Base-by-base conservation (phyloP, 768 basidiomycete genomes). In the Chalciporus pseudorubinellus region DNA sequence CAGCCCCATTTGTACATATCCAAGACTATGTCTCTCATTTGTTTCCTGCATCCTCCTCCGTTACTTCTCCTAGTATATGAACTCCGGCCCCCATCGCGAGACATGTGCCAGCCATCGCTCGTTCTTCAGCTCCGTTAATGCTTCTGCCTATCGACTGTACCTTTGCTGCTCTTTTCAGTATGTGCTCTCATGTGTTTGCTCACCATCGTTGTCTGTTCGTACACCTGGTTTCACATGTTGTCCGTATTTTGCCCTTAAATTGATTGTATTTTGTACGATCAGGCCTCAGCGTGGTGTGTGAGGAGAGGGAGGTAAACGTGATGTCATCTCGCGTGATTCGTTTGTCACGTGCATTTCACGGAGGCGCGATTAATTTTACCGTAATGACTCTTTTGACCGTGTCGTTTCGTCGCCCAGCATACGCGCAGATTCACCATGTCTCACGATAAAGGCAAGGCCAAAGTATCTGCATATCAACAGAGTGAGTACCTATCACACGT, bases 201-300 rank as follows among this genome's bases (percentile, higher is more conserved):
- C 51, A 40, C 62, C 48, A 21, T 49, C 40, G 47, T 50, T 47
- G 45, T 52, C 42, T 31, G 11, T 55, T 57, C 49, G 53, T 66
- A 59, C 59, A 57, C 50, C 49, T 54, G 59, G 61, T 57, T 53
- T 29, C 39, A 47, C 39, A 52, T 63, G 68, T 70, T 64, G 64
- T 68, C 53, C 57, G 48, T 68, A 64, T 63, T 53, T 61, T 57
- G 34, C 60, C 24, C 39, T 50, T 40, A 57, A 68, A 68, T 58
- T 55, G 67, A 70, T 61, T 70, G 66, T 70, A 67, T 55, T 9
- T 29, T 53, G 53, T 66, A 50, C 58, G 60, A 59, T 62, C 68
- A 42, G n/a, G n/a, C n/a, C n/a, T n/a, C n/a, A n/a, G n/a, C n/a
- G n/a, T 3, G 24, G 26, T 9, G 24, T 24, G 16, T n/a, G 22